Evolutionary conservation across 768 basidiomycete species (phyloP), one percentile per base, ranked within the genome.

Genomic region (Lactarius trivialis): DNA sequence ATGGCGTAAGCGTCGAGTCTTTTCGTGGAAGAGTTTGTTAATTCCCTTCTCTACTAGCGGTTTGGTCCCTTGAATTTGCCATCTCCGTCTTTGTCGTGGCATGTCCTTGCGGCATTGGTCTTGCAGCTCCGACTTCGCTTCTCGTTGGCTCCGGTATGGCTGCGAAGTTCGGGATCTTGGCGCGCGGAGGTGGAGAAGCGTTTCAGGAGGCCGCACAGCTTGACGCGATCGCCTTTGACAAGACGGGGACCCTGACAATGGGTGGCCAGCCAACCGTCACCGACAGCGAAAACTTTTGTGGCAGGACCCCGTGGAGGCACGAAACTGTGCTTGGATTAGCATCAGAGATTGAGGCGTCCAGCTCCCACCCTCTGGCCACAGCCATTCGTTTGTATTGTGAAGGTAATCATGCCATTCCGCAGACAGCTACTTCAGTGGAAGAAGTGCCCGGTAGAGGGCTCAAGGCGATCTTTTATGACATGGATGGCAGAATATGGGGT

Each of bases 101-200:
- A 5, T 93, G 91, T 71, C 91, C 92, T 3, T 93, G 91, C 66
- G 90, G 91, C 9, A 88, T 92, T 36, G 90, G 87, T 32, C 80
- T 94, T 9, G 92, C 92, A 3, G 91, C 90, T 3, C 92, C 92
- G 0, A 91, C 91, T 0, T 92, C 92, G 9, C 80, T 92, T 37
- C 80, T 91, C 4, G 91, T 94, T 5, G 92, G 92, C 4, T 83
- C 85, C 5, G 91, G 92, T 3, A 75, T 94, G 5, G 86, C 89
- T 1, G 92, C 92, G 3, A 84, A 85, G 69, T 75, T 78, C 50
- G 92, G 92, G 34, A 88, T 94, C 62, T 79, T 94, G 15, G 89
- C 85, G 21, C 84, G 84, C 30, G 91, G 92, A 21, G 92, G 92
- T n/a, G 92, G 92, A 7, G 88, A 92, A 72, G 91, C 92, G 0